Percentiles rank a stretch among this genome's conserved stretches.
Conservation (phyloP, 2,329 filamentous ascomycete genomes). For the Berkeleyomyces basicola region DNA sequence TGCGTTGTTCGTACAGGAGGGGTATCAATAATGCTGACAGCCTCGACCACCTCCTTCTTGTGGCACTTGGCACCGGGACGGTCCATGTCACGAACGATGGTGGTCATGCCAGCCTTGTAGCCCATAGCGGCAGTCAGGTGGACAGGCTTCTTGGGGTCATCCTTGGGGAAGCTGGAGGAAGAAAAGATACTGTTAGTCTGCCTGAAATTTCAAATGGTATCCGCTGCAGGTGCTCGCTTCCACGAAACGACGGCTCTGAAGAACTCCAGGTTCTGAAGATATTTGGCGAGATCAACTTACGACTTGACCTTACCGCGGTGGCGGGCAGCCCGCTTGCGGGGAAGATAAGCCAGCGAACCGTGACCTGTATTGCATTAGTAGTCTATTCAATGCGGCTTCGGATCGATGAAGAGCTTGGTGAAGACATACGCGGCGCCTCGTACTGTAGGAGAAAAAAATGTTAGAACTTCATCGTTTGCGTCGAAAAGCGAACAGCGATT, state of each 20-base stretch:
- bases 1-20: conserved; percentile 86
- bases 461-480: neutral
- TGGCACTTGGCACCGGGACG: conserved; percentile 94
- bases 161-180: conserved; percentile 80
- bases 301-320: conserved; percentile 98
- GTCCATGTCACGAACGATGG: conserved; percentile 97
- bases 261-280: too few species aligned
- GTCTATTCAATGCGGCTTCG: neutral
- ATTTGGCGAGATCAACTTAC: conserved; percentile 39
- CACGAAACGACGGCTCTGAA: too few species aligned
- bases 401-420: neutral
- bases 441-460: conserved; percentile 23
- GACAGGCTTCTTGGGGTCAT: conserved; percentile 99
- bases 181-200: conserved; percentile 5
- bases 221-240: neutral
- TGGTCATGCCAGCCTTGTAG: conserved; percentile 99
- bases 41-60: conserved; percentile 96
- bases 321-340: conserved; percentile 80
- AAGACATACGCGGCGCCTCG: conserved; percentile 57
- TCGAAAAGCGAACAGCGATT: neutral
- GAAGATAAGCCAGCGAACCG: conserved; percentile 78
- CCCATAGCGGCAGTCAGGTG: conserved; percentile 96
- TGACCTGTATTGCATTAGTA: conserved; percentile 29
- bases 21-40: conserved; percentile 75
- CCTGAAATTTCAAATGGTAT: neutral